Percentiles rank a stretch among this genome's conserved stretches.
These are phyloP conservation scores for Plasmodium sp. DNA, from an alignment of 169 alveolate genomes.

Conservation along the genomic window DNA sequence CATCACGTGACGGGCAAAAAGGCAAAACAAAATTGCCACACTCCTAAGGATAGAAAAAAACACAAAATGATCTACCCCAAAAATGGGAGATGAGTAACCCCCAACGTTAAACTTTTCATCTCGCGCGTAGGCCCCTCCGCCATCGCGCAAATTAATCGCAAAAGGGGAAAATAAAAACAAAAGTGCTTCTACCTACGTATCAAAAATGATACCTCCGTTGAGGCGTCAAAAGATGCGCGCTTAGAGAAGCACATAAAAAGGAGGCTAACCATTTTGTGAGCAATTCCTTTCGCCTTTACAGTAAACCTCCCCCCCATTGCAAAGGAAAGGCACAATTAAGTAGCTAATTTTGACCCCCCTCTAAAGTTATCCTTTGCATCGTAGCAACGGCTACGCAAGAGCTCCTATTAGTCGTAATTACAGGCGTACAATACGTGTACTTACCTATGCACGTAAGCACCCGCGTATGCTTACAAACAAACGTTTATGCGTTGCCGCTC, in stretches of 20 bases:
- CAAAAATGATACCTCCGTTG: not conserved
- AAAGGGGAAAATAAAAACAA: not conserved
- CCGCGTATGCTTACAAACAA: not conserved
- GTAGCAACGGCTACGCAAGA: not conserved
- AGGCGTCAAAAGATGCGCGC: not conserved
- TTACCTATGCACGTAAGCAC: not conserved
- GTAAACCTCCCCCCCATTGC: not conserved
- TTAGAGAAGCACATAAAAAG: not conserved
- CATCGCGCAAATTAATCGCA: not conserved
- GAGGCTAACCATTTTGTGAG: not conserved
- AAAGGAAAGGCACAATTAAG: not conserved
- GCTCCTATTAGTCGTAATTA: not conserved
- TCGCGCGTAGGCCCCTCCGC: not conserved
- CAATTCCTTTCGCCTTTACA: not conserved
- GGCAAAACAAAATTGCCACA: not conserved
- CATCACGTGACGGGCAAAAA: not conserved
- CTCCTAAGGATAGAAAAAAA: not conserved
- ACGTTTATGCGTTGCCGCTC: not conserved
- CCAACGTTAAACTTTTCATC: not conserved
- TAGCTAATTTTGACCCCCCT: not conserved
- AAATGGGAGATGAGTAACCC: not conserved
- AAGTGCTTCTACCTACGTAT: not conserved
- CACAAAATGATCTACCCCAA: not conserved
- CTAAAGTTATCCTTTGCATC: not conserved
- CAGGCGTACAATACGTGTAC: not conserved